Base-by-base conservation (phyloP, 257 asterid genomes). In the Handroanthus guayacan region DNA sequence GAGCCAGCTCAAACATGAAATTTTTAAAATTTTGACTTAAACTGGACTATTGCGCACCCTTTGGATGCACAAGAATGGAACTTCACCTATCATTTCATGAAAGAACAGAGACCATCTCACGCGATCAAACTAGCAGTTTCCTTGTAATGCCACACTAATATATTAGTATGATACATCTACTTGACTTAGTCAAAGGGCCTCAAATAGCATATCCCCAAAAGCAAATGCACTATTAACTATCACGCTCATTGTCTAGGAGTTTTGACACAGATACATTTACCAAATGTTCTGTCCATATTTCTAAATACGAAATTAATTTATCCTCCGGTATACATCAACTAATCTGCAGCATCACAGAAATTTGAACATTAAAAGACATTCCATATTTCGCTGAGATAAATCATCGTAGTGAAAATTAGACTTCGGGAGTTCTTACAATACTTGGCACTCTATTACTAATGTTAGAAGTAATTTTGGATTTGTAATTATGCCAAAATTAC, bases 391-490 rank as follows among this genome's bases (percentile, higher is more conserved):
- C 86, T 74, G 83, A 79, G 82, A 78, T 38, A 70, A 72, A 79
- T 79, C 67, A 65, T 67, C 56, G 57, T 67, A 73, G 71, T 47
- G 62, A 75, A 39, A 80, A 74, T 80, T 79, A 78, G 81, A 76
- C 67, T 78, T 72, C 11, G 39, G 5, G 68, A 71, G 63, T 52
- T 77, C 79, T 77, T 63, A 61, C 63, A 17, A 67, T 71, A 69
- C 76, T 73, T 48, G 45, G 51, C 85, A 76, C 70, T 83, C 85
- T 81, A 83, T 75, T 82, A 74, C 89, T 83, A 68, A 68, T 75
- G 92, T 92, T 89, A 92, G 97, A 78, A 25, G 91, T 75, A 81
- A 89, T 81, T 74, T 83, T 89, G 90, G 92, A 78, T 89, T 89
- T 79, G 45, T 56, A 86, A 87, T 87, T 88, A 88, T 79, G 96